phyloP scores from a whole-genome alignment of 116 monocot species.

The Zostera marina region DNA sequence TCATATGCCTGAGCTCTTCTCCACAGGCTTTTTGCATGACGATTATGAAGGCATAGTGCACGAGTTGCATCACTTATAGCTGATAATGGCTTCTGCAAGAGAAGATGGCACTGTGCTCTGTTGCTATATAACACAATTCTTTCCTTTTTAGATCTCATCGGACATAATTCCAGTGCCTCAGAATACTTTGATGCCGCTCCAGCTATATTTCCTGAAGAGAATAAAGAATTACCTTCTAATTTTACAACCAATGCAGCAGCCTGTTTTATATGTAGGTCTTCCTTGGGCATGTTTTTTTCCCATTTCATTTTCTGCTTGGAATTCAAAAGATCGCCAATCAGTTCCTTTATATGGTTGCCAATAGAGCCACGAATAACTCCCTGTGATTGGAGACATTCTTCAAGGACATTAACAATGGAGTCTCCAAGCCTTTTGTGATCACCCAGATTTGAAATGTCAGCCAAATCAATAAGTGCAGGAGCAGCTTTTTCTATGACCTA shows the following conservation, averaged over 20 bases:
- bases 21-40: constrained; percentile 91
- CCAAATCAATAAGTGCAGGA: constrained; percentile 55
- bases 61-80: constrained; percentile 93
- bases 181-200: constrained; percentile 82
- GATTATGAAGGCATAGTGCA: constrained; percentile 83
- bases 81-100: constrained; percentile 72
- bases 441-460: constrained; percentile 59
- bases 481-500: constrained; percentile 83
- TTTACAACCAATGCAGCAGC: constrained; percentile 88
- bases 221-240: constrained; percentile 88
- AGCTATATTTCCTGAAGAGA: constrained; percentile 75
- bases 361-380: constrained; percentile 16
- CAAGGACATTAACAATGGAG: constrained; percentile 40
- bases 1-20: constrained; percentile 96
- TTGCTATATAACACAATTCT: constrained; percentile 91
- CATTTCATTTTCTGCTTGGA: constrained; percentile 49
- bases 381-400: constrained; percentile 37
- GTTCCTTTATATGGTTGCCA: constrained; percentile 31
- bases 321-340: constrained; percentile 40
- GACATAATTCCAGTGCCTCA: constrained; percentile 82
- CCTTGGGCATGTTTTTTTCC: constrained; percentile 83
- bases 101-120: constrained; percentile 91
- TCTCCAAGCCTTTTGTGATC: constrained; percentile 83
- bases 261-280: constrained; percentile 81
- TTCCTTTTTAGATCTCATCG: constrained; percentile 84